Conservation (phyloP, 148 eudicot species). For the Cornus florida region DNA sequence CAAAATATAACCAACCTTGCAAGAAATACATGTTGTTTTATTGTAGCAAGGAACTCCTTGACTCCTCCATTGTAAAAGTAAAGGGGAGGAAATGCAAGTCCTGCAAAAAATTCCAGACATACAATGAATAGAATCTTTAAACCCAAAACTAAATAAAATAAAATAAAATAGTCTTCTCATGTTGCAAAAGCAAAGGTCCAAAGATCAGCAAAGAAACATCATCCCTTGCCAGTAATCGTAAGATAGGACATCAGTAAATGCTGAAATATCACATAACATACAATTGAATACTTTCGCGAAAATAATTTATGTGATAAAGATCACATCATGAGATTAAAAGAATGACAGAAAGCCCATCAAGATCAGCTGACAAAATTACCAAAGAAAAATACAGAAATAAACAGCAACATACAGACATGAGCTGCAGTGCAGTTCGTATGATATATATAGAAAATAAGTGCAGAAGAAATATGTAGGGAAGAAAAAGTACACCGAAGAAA, state of each 20-base stretch:
- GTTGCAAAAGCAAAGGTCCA: not conserved
- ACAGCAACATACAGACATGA: not conserved
- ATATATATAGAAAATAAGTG: not conserved
- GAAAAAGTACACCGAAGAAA: not conserved
- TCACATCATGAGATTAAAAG: not conserved
- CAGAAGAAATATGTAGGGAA: not conserved
- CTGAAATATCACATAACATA: not conserved
- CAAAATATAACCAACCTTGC: slow-evolving; percentile 51
- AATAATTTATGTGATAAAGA: not conserved
- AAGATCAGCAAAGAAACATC: too few relatives aligned
- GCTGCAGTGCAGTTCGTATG: too few relatives aligned
- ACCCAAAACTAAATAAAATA: not conserved
- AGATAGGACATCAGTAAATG: not conserved
- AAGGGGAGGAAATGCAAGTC: slow-evolving; percentile 93
- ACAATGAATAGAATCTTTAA: not conserved
- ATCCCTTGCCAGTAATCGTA: not conserved
- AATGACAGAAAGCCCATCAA: not conserved
- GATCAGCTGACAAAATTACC: not conserved
- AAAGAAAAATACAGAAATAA: not conserved
- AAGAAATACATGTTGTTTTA: slow-evolving; percentile 80
- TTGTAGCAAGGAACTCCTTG: slow-evolving; percentile 76
- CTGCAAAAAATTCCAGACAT: slow-evolving; percentile 33
- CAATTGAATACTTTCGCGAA: not conserved
- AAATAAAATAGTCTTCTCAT: not conserved
- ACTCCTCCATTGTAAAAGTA: slow-evolving; percentile 97